phyloP scores from a whole-genome alignment of 331 rosid species.

The Dryas integrifolia region DNA sequence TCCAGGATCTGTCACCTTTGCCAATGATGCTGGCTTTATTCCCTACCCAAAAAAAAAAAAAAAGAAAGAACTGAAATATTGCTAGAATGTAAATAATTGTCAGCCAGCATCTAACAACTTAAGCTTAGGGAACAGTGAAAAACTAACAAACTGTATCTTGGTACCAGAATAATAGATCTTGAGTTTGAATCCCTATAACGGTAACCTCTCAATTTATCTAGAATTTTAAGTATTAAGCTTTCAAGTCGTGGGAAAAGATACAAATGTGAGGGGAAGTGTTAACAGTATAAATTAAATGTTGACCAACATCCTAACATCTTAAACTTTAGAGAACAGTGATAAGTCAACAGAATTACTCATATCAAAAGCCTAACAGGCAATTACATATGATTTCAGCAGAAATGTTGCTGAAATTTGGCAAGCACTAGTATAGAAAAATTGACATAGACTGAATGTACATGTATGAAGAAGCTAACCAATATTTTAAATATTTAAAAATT shows the following conservation, averaged over 20 bases:
- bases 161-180: neutral
- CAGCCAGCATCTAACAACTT: neutral
- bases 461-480: neutral
- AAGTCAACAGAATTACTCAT: neutral
- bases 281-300: too few relatives aligned
- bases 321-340: neutral
- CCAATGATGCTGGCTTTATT: constrained; percentile 85
- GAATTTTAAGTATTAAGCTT: neutral
- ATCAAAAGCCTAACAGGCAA: neutral
- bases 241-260: neutral
- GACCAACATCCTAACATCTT: neutral
- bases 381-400: constrained; percentile 3
- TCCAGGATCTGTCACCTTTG: constrained; percentile 61
- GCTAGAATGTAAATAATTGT: neutral
- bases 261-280: too few relatives aligned
- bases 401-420: neutral
- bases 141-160: neutral
- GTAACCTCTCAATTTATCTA: neutral
- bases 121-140: neutral
- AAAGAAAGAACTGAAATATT: constrained; percentile 1
- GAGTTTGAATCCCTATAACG: neutral
- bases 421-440: neutral
- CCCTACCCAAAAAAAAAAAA: constrained; percentile 48
- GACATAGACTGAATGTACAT: neutral
- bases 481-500: neutral